These are phyloP conservation scores for Eremochloa ophiuroides DNA, from an alignment of 176 grass and related monocot species.

Conservation along the genomic window DNA sequence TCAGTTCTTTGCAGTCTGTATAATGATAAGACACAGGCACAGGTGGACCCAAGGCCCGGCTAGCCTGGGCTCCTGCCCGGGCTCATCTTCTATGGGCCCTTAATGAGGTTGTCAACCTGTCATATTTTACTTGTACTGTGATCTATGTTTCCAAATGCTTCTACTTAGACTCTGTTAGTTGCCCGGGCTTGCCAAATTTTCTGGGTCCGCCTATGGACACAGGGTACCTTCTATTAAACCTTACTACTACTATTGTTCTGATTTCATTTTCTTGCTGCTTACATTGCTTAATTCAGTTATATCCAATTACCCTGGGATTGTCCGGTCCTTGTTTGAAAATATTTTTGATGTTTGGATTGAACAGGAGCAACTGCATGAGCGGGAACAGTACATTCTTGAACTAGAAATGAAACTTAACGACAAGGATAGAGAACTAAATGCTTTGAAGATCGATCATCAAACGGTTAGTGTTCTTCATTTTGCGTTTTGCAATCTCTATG, in stretches of 20 bases:
- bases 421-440: slow-evolving; percentile 69
- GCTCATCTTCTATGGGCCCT: too few relatives aligned
- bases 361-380: slow-evolving; percentile 93
- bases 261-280: background rate
- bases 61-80: too few relatives aligned
- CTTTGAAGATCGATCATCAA: slow-evolving; percentile 92
- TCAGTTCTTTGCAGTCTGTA: background rate
- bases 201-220: too few relatives aligned
- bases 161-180: too few relatives aligned
- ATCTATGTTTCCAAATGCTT: too few relatives aligned
- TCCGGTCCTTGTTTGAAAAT: background rate
- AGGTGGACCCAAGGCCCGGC: too few relatives aligned
- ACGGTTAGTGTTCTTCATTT: slow-evolving; percentile 51
- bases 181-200: too few relatives aligned
- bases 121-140: too few relatives aligned
- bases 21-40: background rate
- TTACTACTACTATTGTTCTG: background rate
- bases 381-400: slow-evolving; percentile 84
- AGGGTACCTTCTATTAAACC: background rate
- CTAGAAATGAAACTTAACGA: slow-evolving; percentile 84
- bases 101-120: too few relatives aligned
- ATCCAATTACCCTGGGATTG: background rate
- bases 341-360: slow-evolving; percentile 7
- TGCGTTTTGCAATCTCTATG: slow-evolving; percentile 4
- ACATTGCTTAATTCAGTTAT: background rate